Conservation (phyloP, 2,329 filamentous ascomycete genomes). For the Sclerotinia subarctica region DNA sequence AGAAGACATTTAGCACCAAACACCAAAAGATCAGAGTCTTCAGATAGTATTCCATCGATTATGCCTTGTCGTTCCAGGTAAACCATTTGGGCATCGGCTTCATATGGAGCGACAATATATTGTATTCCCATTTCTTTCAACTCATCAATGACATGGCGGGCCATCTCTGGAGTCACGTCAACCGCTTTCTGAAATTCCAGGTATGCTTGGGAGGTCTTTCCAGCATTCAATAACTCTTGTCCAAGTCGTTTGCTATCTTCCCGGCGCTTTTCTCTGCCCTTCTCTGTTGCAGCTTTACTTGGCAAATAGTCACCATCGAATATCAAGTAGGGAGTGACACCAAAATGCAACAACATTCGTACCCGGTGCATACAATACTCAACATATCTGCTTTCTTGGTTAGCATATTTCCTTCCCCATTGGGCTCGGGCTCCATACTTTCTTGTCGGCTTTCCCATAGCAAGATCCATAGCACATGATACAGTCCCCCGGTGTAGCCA, state of each 20-base stretch:
- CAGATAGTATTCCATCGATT: slow-evolving; percentile 84
- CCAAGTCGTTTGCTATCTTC: slow-evolving; percentile 74
- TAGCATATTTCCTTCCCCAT: slow-evolving; percentile 3
- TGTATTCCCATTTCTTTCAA: slow-evolving; percentile 75
- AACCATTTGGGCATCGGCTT: slow-evolving; percentile 94
- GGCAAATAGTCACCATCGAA: slow-evolving; percentile 96
- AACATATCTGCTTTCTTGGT: slow-evolving; percentile 63
- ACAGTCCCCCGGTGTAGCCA: slow-evolving; percentile 95
- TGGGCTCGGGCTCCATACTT: slow-evolving; percentile 56
- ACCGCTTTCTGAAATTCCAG: slow-evolving; percentile 91
- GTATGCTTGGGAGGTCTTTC: slow-evolving; percentile 76
- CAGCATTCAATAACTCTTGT: slow-evolving; percentile 75
- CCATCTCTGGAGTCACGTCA: slow-evolving; percentile 96
- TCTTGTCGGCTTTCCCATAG: slow-evolving; percentile 79
- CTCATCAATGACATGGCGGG: slow-evolving; percentile 83
- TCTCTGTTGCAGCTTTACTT: slow-evolving; percentile 86
- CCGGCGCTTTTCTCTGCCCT: slow-evolving; percentile 68
- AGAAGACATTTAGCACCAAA: slow-evolving; percentile 89
- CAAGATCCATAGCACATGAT: slow-evolving; percentile 86
- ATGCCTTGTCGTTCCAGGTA: slow-evolving; percentile 86
- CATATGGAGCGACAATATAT: slow-evolving; percentile 94
- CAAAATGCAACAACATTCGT: slow-evolving; percentile 90
- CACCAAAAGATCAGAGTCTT: slow-evolving; percentile 93
- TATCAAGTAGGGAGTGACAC: slow-evolving; percentile 88
- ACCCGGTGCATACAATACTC: slow-evolving; percentile 88